A percentile compares a stretch with the other conserved stretches of the same genome.
phyloP scores from a whole-genome alignment of 2,329 filamentous ascomycete species.

The Coniochaeta prunicola region DNA sequence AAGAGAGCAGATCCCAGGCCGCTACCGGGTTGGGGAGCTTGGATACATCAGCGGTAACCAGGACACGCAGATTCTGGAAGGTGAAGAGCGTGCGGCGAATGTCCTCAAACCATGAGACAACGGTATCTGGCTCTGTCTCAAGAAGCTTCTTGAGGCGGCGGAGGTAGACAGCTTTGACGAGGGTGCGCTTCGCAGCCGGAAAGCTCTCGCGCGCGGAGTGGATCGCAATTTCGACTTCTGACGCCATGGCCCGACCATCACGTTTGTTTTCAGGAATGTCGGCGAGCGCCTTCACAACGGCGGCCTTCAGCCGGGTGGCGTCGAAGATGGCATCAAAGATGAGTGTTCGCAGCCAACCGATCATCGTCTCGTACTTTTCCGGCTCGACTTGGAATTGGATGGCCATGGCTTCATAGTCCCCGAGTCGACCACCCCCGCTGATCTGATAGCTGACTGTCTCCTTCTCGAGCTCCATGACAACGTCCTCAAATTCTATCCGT shows the following conservation, averaged over 20 bases:
- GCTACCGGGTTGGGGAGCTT: conserved; percentile 70
- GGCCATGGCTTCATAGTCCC: conserved; percentile 74
- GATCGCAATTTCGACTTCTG: conserved; percentile 65
- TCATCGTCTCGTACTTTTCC: conserved; percentile 75
- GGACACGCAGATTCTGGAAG: conserved; percentile 76
- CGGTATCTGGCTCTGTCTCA: conserved; percentile 64
- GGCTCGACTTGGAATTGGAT: conserved; percentile 82
- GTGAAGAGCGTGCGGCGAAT: conserved; percentile 71
- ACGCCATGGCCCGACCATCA: conserved; percentile 63
- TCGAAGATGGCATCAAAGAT: conserved; percentile 90
- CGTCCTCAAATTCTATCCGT: conserved; percentile 79
- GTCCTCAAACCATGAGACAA: conserved; percentile 70
- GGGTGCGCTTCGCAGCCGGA: conserved; percentile 67
- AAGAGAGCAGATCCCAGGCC: conserved; percentile 62
- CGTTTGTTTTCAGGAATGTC: conserved; percentile 92
- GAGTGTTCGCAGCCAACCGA: conserved; percentile 78
- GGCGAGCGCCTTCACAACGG: conserved; percentile 73
- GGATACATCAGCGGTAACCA: conserved; percentile 73
- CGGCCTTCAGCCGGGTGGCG: conserved; percentile 53
- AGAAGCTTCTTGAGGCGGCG: conserved; percentile 79
- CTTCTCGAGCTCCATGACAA: conserved; percentile 83
- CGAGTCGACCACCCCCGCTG: conserved; percentile 58
- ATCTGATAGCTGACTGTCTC: conserved; percentile 84
- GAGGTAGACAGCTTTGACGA: conserved; percentile 83
- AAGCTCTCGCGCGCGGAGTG: conserved; percentile 74